A percentile compares a stretch with the other conserved stretches of the same genome.
Evolutionary conservation across 257 asterid genomes (phyloP).

Genomic region (Fraxinus anomala): DNA sequence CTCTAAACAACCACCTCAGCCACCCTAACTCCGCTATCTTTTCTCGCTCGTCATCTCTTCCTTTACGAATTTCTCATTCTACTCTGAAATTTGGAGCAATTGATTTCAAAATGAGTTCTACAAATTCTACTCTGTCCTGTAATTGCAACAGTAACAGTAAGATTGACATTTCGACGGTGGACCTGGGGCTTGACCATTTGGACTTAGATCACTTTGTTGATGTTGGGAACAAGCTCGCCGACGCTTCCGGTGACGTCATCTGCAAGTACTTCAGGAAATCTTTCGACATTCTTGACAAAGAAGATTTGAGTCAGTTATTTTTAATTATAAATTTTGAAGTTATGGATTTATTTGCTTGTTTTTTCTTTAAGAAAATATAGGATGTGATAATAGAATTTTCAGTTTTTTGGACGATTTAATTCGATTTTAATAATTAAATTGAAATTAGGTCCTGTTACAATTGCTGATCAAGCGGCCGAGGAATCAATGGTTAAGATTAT

Average conservation of each 20-base stretch:
- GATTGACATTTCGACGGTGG: constrained; percentile 24
- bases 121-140: constrained; percentile 33
- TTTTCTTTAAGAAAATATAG: too few species aligned
- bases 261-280: constrained; percentile 81
- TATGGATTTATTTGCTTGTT: too few species aligned
- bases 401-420: constrained; percentile 1
- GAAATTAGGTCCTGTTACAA: constrained; percentile 88
- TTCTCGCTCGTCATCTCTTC: constrained; percentile 31
- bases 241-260: constrained; percentile 87
- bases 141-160: constrained; percentile 23
- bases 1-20: constrained; percentile 32
- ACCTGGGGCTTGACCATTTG: constrained; percentile 38
- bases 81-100: constrained; percentile 24
- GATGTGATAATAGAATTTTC: background rate
- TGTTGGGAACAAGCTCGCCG: constrained; percentile 74
- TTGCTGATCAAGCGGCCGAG: constrained; percentile 94
- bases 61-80: constrained; percentile 6
- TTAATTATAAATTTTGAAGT: background rate
- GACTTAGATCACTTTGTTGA: constrained; percentile 63
- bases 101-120: constrained; percentile 33
- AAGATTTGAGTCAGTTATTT: constrained; percentile 66
- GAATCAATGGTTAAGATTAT: constrained; percentile 83
- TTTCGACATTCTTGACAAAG: constrained; percentile 73
- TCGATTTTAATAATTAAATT: constrained; percentile 13
- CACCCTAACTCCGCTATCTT: constrained; percentile 23